Evolutionary conservation across 1,139 yeast species (phyloP).

Genomic region (Sugiyamaella grinbergsii): DNA sequence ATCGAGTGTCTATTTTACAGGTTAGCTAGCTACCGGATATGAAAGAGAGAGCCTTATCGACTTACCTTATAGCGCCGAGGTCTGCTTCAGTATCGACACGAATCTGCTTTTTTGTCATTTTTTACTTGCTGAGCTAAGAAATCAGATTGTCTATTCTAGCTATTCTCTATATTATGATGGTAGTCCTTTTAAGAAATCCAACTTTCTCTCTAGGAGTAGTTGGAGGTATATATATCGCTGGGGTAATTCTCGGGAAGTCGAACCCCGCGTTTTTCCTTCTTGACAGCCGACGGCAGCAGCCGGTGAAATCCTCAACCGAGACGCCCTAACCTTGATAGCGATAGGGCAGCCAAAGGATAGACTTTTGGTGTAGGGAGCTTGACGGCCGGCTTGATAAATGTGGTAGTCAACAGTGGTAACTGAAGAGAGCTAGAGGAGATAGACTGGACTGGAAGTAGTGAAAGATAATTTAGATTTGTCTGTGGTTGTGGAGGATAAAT

Average conservation of each 20-base stretch:
- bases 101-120: slow-evolving; percentile 16
- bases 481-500: too few relatives aligned
- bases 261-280: slow-evolving; percentile 1
- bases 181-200: not conserved
- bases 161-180: too few relatives aligned
- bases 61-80: slow-evolving; percentile 41
- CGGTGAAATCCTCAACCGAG: slow-evolving; percentile 4
- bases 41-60: not conserved
- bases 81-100: slow-evolving; percentile 43
- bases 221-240: not conserved
- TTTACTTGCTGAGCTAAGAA: too few relatives aligned
- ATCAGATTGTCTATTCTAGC: not conserved
- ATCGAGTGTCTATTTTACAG: slow-evolving; percentile 42
- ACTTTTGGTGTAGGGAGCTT: too few relatives aligned
- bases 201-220: not conserved
- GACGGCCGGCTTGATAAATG: too few relatives aligned
- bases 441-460: too few relatives aligned
- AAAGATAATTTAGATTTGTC: too few relatives aligned
- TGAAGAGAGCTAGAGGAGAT: too few relatives aligned
- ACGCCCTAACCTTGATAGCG: slow-evolving; percentile 5
- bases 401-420: too few relatives aligned
- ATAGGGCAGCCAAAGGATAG: not conserved
- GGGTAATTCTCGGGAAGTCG: not conserved
- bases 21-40: slow-evolving; percentile 4
- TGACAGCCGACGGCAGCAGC: slow-evolving; percentile 3